Evolutionary conservation across 208 protist genomes (phyloP).

Genomic region (Leishmania braziliensis): DNA sequence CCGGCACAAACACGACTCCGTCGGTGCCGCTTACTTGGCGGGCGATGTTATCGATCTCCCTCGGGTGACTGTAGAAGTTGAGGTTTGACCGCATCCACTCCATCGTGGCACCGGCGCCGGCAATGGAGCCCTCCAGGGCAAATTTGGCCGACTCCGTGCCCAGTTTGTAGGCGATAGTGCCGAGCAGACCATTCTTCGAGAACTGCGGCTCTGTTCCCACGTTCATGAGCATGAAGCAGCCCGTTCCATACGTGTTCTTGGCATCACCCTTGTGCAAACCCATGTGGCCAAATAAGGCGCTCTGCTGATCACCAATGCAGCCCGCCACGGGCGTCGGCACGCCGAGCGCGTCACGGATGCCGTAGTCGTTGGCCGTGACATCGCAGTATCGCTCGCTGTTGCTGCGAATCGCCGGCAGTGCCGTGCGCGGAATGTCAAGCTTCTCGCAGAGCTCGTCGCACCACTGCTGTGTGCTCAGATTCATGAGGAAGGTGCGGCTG

Average conservation of each 20-base stretch:
- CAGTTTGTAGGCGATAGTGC: constrained; percentile 96
- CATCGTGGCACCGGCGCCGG: constrained; percentile 89
- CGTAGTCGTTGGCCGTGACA: constrained; percentile 41
- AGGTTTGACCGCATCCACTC: constrained; percentile 96
- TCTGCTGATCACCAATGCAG: constrained; percentile 98
- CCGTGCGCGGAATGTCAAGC: constrained; percentile 78
- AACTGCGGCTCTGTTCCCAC: constrained; percentile 86
- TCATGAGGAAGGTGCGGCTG: constrained; percentile 97
- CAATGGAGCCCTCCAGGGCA: constrained; percentile 93
- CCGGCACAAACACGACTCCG: constrained; percentile 97
- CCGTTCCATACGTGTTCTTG: constrained; percentile 98
- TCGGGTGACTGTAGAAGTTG: constrained; percentile 64
- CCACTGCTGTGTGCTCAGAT: constrained; percentile 95
- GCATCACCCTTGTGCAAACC: constrained; percentile 93
- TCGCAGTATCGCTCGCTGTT: constrained; percentile 72
- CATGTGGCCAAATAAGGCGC: constrained; percentile 95
- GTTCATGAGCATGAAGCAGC: constrained; percentile 98
- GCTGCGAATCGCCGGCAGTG: constrained; percentile 94
- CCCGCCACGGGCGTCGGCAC: constrained; percentile 68
- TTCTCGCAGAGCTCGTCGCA: constrained; percentile 80
- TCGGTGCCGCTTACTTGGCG: constrained; percentile 60
- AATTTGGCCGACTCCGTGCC: constrained; percentile 60
- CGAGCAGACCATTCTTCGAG: constrained; percentile 94
- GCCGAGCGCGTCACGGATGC: constrained; percentile 35
- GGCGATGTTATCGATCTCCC: constrained; percentile 71